These are phyloP conservation scores for Paraphaeosphaeria minitans DNA, from an alignment of 2,329 filamentous ascomycete species.

Conservation along the genomic window DNA sequence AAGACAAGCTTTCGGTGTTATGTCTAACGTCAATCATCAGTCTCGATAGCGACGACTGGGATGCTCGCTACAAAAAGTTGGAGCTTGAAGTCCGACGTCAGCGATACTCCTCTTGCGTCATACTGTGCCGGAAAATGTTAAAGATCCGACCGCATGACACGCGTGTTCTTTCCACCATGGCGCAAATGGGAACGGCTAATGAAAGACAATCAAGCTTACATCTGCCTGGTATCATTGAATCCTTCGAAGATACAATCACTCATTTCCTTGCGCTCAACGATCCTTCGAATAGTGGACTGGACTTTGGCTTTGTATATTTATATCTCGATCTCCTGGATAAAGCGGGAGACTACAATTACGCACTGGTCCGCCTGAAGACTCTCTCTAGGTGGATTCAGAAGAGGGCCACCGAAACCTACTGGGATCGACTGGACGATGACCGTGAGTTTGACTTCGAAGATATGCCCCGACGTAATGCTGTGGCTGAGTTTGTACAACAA, in stretches of 20 bases:
- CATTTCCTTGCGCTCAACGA: conserved; percentile 52
- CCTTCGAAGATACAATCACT: conserved; percentile 60
- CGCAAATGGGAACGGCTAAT: conserved; percentile 61
- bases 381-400: conserved; percentile 83
- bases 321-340: conserved; percentile 81
- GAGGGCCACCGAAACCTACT: conserved; percentile 73
- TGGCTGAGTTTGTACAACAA: conserved; percentile 66
- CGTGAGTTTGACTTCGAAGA: conserved; percentile 85
- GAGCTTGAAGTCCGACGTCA: conserved; percentile 59
- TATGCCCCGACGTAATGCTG: conserved; percentile 65
- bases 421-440: conserved; percentile 78
- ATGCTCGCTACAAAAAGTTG: conserved; percentile 61
- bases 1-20: conserved; percentile 35
- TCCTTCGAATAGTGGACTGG: conserved; percentile 54
- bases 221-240: conserved; percentile 53
- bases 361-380: conserved; percentile 71
- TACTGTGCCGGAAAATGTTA: conserved; percentile 58
- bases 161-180: conserved; percentile 60
- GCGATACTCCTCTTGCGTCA: conserved; percentile 39
- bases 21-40: conserved; percentile 55
- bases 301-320: conserved; percentile 84
- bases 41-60: conserved; percentile 58
- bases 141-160: conserved; percentile 60
- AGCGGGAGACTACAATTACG: conserved; percentile 65
- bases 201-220: conserved; percentile 53